These are phyloP conservation scores for Globisporangium viniferum DNA, from an alignment of 352 stramenopile species.

Conservation along the genomic window DNA sequence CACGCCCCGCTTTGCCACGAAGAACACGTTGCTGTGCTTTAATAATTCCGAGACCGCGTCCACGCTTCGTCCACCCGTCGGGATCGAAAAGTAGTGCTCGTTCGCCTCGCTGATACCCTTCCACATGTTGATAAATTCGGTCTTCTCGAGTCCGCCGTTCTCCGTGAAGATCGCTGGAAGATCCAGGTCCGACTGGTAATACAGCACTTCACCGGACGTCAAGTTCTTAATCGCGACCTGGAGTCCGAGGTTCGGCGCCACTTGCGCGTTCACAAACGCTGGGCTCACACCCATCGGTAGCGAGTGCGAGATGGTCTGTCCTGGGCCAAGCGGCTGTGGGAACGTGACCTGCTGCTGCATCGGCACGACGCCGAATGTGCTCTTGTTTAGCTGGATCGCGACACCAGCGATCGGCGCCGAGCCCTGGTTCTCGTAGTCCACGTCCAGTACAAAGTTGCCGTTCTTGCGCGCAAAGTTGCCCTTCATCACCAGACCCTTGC, in stretches of 20 bases:
- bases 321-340: constrained; percentile 52
- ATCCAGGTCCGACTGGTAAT: constrained; percentile 94
- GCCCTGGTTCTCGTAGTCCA: constrained; percentile 88
- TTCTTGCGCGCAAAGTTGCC: constrained; percentile 61
- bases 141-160: constrained; percentile 87
- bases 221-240: constrained; percentile 98
- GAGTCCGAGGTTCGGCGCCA: constrained; percentile 77
- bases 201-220: constrained; percentile 91
- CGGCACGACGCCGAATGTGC: constrained; percentile 94
- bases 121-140: constrained; percentile 94
- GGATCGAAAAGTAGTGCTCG: constrained; percentile 92
- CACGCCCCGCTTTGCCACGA: constrained; percentile 92
- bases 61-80: constrained; percentile 55
- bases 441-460: constrained; percentile 66
- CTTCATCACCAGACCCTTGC: constrained; percentile 90
- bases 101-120: constrained; percentile 95
- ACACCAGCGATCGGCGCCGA: constrained; percentile 85
- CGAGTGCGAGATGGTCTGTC: constrained; percentile 74
- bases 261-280: constrained; percentile 68
- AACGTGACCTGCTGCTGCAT: constrained; percentile 90
- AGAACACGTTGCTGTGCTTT: constrained; percentile 92
- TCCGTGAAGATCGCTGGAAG: constrained; percentile 89
- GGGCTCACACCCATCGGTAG: constrained; percentile 79
- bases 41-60: constrained; percentile 87
- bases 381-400: constrained; percentile 98